phyloP scores from a whole-genome alignment of 768 basidiomycete species.

The Kwoniella pini region DNA sequence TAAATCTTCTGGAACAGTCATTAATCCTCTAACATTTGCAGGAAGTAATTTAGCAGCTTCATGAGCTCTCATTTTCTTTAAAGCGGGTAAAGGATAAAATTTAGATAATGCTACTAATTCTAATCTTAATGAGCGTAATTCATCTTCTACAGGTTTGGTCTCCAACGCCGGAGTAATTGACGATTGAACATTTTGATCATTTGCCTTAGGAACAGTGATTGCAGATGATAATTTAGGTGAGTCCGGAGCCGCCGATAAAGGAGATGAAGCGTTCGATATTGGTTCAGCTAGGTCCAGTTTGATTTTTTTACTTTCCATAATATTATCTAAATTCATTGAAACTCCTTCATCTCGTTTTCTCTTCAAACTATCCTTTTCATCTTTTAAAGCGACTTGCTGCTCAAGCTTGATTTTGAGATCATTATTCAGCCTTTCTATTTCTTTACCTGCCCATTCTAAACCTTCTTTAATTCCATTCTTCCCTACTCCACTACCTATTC shows the following conservation, averaged over 20 bases:
- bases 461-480: conserved; percentile 27
- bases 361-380: not conserved
- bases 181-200: no score
- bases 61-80: conserved; percentile 37
- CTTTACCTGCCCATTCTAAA: conserved; percentile 27
- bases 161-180: no score
- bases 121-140: conserved; percentile 23
- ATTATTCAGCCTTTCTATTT: conserved; percentile 15
- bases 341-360: conserved; percentile 10
- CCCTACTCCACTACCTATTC: conserved; percentile 28
- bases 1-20: conserved; percentile 20
- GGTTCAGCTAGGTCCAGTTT: conserved; percentile 6
- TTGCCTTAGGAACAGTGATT: no score
- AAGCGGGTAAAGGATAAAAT: conserved; percentile 44
- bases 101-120: conserved; percentile 44
- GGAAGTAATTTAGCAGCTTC: conserved; percentile 42
- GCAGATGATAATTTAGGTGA: conserved; percentile 3
- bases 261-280: conserved; percentile 18
- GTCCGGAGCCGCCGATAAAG: conserved; percentile 23
- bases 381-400: not conserved
- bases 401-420: conserved; percentile 1
- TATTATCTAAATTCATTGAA: not conserved
- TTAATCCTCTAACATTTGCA: conserved; percentile 37
- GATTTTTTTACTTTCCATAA: conserved; percentile 1
- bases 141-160: conserved; percentile 17